These are phyloP conservation scores for Mortierella sp. DNA, from an alignment of 371 early-diverging fungal genomes.

Conservation along the genomic window DNA sequence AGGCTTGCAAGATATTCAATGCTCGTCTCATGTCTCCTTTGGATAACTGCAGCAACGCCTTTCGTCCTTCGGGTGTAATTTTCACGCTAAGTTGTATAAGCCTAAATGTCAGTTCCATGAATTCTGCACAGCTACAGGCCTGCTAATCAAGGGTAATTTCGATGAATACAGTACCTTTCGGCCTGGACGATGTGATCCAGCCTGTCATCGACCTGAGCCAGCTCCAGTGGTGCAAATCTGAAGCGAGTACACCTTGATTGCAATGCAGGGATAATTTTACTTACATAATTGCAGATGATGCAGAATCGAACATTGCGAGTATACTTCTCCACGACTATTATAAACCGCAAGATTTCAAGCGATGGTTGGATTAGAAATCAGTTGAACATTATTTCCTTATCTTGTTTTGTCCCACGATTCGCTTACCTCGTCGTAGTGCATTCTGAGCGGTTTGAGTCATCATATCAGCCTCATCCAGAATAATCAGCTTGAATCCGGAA, in stretches of 20 bases:
- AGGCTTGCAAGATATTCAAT: conserved; percentile 93
- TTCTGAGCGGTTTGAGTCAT: conserved; percentile 98
- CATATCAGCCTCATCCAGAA: conserved; percentile 99
- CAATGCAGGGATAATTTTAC: conserved; percentile 98
- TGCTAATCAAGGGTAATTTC: neutral
- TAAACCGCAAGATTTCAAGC: neutral
- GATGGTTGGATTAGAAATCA: neutral
- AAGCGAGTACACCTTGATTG: conserved; percentile 99
- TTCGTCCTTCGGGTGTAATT: conserved; percentile 84
- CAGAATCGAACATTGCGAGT: conserved; percentile 98
- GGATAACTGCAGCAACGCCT: conserved; percentile 84
- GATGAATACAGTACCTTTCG: conserved; percentile 69
- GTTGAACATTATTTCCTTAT: neutral
- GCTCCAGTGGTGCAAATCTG: conserved; percentile 93
- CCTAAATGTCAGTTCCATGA: neutral
- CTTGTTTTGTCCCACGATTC: conserved; percentile 5
- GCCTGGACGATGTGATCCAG: conserved; percentile 79
- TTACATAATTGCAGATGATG: conserved; percentile 98
- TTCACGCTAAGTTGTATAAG: conserved; percentile 65
- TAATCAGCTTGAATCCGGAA: conserved; percentile 93
- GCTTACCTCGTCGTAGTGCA: conserved; percentile 90
- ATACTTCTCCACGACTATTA: conserved; percentile 97
- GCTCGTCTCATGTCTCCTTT: conserved; percentile 98
- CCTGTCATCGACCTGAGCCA: conserved; percentile 80
- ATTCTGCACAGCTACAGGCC: neutral